Conservation (phyloP, 192 early-diverging fungal species). For the Coemansia sp. region DNA sequence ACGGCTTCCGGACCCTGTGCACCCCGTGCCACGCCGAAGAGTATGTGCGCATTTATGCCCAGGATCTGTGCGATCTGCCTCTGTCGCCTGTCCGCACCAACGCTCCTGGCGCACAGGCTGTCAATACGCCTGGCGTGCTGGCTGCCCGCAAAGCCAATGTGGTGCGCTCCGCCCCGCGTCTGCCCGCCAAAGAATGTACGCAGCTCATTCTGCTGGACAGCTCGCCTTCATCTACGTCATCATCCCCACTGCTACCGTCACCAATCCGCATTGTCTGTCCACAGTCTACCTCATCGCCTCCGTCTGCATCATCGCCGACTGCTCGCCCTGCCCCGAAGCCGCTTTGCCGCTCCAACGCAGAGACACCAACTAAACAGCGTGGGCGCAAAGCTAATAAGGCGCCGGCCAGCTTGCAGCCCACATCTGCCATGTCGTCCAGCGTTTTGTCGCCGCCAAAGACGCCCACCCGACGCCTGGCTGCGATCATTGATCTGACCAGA, state of each 20-base stretch:
- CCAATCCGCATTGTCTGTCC: not conserved
- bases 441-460: not conserved
- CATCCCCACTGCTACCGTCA: slow-evolving; percentile 10
- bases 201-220: slow-evolving; percentile 11
- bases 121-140: not conserved
- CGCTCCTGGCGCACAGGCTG: not conserved
- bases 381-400: not conserved
- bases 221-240: slow-evolving; percentile 22
- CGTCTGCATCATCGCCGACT: too few relatives aligned
- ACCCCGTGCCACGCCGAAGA: slow-evolving; percentile 44
- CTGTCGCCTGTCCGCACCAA: not conserved
- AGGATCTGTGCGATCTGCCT: slow-evolving; percentile 21
- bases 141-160: not conserved
- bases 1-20: slow-evolving; percentile 46
- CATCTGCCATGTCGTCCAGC: not conserved
- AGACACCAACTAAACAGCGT: slow-evolving; percentile 21
- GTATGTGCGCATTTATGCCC: slow-evolving; percentile 34
- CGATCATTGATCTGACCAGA: slow-evolving; percentile 24
- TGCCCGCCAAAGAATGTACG: not conserved
- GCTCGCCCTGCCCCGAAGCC: not conserved
- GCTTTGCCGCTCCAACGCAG: not conserved
- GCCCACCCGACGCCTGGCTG: not conserved
- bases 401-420: slow-evolving; percentile 2
- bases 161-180: not conserved
- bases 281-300: too few relatives aligned